Base-by-base conservation (phyloP, 225 moss, liverwort and hornwort genomes). In the Anthoceros angustus region DNA sequence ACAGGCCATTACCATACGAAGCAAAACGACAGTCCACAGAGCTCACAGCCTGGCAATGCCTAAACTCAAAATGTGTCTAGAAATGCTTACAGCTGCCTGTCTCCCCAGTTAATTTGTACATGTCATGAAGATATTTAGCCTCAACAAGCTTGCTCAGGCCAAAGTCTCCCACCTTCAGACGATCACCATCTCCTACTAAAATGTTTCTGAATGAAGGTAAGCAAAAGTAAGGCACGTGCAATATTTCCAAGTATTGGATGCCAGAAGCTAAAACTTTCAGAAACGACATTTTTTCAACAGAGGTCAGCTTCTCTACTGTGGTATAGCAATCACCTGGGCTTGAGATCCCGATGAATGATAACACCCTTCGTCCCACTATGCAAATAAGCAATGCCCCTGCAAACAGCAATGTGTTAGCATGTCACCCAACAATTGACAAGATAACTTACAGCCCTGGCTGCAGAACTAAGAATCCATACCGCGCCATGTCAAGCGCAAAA, bases 131-230 rank as follows among this genome's bases (percentile, higher is more conserved):
- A 14, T 6, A 42, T 12, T 7, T 10, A 42, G 40, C 14, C 9
- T 42, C 0, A 0, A 66, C 42, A 42, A 43, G 75, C 66, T 85
- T 80, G 64, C 89, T 87, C 40, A 89, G 70, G 16, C 89, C 87
- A 71, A 93, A 89, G 74, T 93, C 73, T 24, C 83, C 89, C 61
- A 93, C 89, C 76, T 93, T 93, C 69, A 93, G 74, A 72, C 85
- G 93, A 72, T 79, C 74, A 32, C 72, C 67, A 45, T 89, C 87
- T 62, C 77, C 85, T 72, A 89, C 64, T 10, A 80, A 74, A 67
- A 93, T 73, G 68, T 93, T 93, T 74, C 89, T 93, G 87, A 63
- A 77, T 65, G 9, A 64, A 25, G 55, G 42, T 65, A 41, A 12
- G n/a, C 10, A 16, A 23, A 42, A 20, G 16, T 41, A 61, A 67